Evolutionary conservation across 78 protist genomes (phyloP).

Genomic region (slime mould (Dictyostelium discoideum)): DNA sequence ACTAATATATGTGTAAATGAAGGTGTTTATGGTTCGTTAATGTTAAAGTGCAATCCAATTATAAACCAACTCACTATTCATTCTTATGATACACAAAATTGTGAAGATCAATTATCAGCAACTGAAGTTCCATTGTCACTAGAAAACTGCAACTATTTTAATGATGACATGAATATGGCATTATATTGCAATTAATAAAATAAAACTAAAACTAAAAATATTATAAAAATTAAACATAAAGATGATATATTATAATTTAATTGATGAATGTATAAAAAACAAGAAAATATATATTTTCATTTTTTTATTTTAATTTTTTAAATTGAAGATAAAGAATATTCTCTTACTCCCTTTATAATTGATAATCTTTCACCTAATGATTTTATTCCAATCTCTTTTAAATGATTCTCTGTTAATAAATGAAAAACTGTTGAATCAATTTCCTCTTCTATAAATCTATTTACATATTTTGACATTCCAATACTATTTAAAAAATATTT

Average conservation of each 20-base stretch:
- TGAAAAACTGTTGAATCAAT: conserved; percentile 63
- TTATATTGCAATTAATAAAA: neutral
- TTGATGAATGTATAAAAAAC: too few species aligned
- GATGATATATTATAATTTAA: too few species aligned
- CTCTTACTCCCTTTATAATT: conserved; percentile 50
- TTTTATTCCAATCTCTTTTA: conserved; percentile 52
- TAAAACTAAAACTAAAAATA: neutral
- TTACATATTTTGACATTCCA: conserved; percentile 67
- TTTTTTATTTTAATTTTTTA: neutral
- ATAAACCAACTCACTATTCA: neutral
- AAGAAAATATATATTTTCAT: too few species aligned
- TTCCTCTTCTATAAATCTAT: conserved; percentile 69
- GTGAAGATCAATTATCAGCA: neutral
- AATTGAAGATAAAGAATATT: neutral
- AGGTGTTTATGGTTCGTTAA: neutral
- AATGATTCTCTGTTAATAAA: conserved; percentile 49
- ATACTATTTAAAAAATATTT: conserved; percentile 41
- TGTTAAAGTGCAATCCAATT: neutral
- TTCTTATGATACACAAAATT: neutral
- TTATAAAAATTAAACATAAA: too few species aligned
- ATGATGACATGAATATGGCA: neutral
- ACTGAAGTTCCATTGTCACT: neutral
- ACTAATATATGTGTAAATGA: neutral
- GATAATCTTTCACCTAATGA: conserved; percentile 56
- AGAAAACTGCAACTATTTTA: neutral